Base-by-base conservation (phyloP, 1,139 yeast genomes). In the Zhuliangozyma blackwelliae region DNA sequence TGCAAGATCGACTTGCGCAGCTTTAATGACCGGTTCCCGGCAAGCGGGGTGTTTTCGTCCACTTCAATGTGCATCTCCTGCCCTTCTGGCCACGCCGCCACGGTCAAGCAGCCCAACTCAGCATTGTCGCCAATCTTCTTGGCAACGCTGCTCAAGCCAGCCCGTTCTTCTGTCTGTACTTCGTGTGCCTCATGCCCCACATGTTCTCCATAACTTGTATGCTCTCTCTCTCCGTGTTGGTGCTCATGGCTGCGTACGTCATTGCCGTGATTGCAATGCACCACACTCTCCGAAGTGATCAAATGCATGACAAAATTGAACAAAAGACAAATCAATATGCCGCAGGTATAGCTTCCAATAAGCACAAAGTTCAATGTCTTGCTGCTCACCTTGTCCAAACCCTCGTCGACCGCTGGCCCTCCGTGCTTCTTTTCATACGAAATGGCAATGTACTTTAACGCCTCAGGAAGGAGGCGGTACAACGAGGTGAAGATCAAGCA, bases 281-380 rank as follows among this genome's bases (percentile, higher is more conserved):
- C 87, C 23, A 90, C 76, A 25, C 94, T 82, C 51, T 86, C 87
- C 40, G 92, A 78, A 2, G 97, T 87, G 38, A 82, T 57, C 30
- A 78, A 58, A 55, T 90, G 96, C 11, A 90, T 77, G 0, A 82
- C 32, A 21, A 68, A 58, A 54, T 89, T 89, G 44, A 90, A 63
- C 3, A 61, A 45, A 1, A 79, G 57, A 51, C 95, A 86, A 3
- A 78, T 47, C 1, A 64, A 35, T 4, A 83, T 74, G 1, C 97
- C 97, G 1, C 61, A 46, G 5, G 79, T 50, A 47, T 75, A 80
- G 5, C 79, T 65, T 9, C 58, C 64, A 37, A 80, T 72, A 25
- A 82, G 61, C 26, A 68, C 57, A 28, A 67, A 46, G 25, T 67
- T 21, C 5, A 7, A 5, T 7, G 7, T 21, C 22, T 21, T 21